Base-by-base conservation (phyloP, 208 protist species). In the Trypanosoma caninum region DNA sequence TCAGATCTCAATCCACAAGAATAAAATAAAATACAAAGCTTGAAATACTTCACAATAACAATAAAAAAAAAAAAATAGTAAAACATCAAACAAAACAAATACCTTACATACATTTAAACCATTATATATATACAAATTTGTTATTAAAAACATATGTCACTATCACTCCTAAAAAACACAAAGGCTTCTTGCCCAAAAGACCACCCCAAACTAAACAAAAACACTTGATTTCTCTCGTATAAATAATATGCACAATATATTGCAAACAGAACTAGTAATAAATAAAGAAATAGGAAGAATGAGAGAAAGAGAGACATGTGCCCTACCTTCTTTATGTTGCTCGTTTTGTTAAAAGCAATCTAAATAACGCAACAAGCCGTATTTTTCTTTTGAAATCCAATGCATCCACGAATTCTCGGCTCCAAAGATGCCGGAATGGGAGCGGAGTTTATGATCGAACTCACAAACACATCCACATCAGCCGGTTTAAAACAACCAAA, bases 401-500 rank as follows among this genome's bases (percentile, higher is more conserved):
- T 71, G 16, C 65, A 34, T 13, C 85, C 89, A 18, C 89, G 82
- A 58, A 95, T 64, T 37, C 83, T 82, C 6, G 41, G 45, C 42
- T 61, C 41, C 14, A 95, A 68, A 3, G 80, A 78, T 28, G 59
- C 54, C 3, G 85, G 85, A 35, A 95, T 82, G 1, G 63, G 72
- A n/a, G 63, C 44, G 33, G 74, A 74, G n/a, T 65, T 65, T n/a
- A 70, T 59, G 50, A 93, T 76, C 9, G 69, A 68, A 37, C 80
- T 62, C 22, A 91, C 76, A 48, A 93, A 52, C 10, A 61, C 34
- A 25, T 78, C 66, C 13, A 97, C 77, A 63, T 94, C 79, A 28
- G 72, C 69, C 11, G 88, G 88, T 54, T 69, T 92, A 68, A 97
- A 89, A 46, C 85, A 85, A 25, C 88, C 91, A 71, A 92, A 94